These are phyloP conservation scores for Diaporthe sp. DNA, from an alignment of 2,329 filamentous ascomycete species.

Conservation along the genomic window DNA sequence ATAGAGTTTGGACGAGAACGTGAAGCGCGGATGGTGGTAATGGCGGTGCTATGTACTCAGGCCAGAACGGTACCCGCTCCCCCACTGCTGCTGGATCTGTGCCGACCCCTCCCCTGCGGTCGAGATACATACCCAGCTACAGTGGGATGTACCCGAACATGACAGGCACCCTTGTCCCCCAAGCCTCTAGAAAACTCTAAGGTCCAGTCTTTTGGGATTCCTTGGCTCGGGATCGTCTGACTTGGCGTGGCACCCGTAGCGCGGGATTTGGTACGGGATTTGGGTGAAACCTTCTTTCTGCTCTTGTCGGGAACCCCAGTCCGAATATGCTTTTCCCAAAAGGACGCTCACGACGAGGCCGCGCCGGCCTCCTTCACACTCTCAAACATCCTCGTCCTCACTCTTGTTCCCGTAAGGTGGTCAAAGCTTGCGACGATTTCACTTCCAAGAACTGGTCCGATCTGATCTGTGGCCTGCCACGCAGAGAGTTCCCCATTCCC, in stretches of 20 bases:
- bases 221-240: conserved; percentile 33
- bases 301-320: conserved; percentile 15
- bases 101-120: conserved; percentile 34
- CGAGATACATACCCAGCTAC: not conserved
- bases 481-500: conserved; percentile 1
- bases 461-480: conserved; percentile 13
- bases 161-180: not conserved
- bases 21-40: conserved; percentile 4
- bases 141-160: conserved; percentile 19
- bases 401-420: conserved; percentile 18
- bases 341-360: not conserved
- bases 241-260: conserved; percentile 34
- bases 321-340: conserved; percentile 8
- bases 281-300: conserved; percentile 37
- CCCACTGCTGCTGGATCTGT: conserved; percentile 12
- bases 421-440: conserved; percentile 27
- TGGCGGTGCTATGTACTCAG: conserved; percentile 7
- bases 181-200: conserved; percentile 29
- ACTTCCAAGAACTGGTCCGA: conserved; percentile 30
- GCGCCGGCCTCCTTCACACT: conserved; percentile 7
- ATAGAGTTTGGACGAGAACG: conserved; percentile 34
- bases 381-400: conserved; percentile 26
- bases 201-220: conserved; percentile 30
- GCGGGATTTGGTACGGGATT: conserved; percentile 39
- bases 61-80: conserved; percentile 10